A percentile compares a stretch with the other conserved stretches of the same genome.
phyloP scores from a whole-genome alignment of 345 rosid species.

The Mallotus nudiflorus region DNA sequence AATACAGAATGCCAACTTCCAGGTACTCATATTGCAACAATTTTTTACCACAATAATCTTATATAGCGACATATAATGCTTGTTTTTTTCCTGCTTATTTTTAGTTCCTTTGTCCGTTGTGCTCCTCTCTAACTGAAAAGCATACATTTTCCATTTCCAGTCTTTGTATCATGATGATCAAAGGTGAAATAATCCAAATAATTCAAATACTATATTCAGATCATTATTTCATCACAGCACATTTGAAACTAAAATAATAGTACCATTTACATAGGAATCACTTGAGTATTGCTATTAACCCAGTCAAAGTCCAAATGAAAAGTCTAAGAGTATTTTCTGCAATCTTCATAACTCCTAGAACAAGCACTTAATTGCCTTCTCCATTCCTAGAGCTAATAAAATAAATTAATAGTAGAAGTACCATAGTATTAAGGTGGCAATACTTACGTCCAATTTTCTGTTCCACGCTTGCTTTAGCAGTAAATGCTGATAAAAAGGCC shows the following conservation, averaged over 20 bases:
- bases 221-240: not conserved
- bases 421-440: not conserved
- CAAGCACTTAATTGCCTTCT: not conserved
- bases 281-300: too few species aligned
- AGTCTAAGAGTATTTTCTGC: not conserved
- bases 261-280: not conserved
- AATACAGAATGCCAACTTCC: not conserved
- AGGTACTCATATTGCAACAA: not conserved
- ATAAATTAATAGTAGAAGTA: not conserved
- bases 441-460: conserved; percentile 56
- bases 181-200: not conserved
- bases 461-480: conserved; percentile 52
- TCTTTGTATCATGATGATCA: not conserved
- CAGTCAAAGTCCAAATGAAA: not conserved
- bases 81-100: too few species aligned
- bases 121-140: not conserved
- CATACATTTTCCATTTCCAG: not conserved
- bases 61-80: not conserved
- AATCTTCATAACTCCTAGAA: too few species aligned
- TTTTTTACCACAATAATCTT: not conserved
- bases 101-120: not conserved
- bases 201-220: not conserved
- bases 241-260: not conserved
- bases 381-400: not conserved
- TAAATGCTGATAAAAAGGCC: conserved; percentile 69